Evolutionary conservation across 2,329 filamentous ascomycete genomes (phyloP).

Genomic region (Sporothrix luriei): DNA sequence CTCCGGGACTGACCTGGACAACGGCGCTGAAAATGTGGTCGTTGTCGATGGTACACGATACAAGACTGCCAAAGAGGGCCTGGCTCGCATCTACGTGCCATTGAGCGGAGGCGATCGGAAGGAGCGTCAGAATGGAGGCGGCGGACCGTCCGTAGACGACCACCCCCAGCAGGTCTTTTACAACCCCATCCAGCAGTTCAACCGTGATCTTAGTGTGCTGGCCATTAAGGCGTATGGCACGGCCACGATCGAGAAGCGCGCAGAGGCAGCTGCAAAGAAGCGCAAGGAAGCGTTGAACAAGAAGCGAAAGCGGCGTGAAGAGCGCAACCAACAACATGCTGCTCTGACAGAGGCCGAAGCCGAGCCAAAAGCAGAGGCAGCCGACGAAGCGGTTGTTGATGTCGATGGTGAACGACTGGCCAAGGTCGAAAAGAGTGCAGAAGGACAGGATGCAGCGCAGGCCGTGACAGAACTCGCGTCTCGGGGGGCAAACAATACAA

Average conservation of each 20-base stretch:
- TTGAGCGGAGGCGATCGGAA: conserved; percentile 44
- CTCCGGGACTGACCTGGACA: no score
- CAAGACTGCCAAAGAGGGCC: conserved; percentile 57
- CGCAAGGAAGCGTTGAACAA: conserved; percentile 40
- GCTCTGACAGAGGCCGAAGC: conserved; percentile 21
- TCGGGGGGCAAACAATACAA: conserved; percentile 9
- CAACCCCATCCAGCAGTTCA: conserved; percentile 99
- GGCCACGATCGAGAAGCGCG: conserved; percentile 55
- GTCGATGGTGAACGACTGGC: conserved; percentile 22
- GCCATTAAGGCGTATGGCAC: conserved; percentile 89
- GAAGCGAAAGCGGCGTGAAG: conserved; percentile 45
- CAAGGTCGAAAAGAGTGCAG: conserved; percentile 22
- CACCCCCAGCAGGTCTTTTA: conserved; percentile 86
- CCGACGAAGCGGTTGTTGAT: conserved; percentile 12
- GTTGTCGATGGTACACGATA: conserved; percentile 52
- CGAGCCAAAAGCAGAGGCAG: neutral
- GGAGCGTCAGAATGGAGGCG: conserved; percentile 37
- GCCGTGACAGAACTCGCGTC: conserved; percentile 4
- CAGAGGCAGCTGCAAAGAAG: conserved; percentile 51
- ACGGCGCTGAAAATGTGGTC: conserved; percentile 20
- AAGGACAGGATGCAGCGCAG: conserved; percentile 25
- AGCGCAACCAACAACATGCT: conserved; percentile 20
- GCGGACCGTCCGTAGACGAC: conserved; percentile 56
- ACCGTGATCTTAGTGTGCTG: conserved; percentile 89
- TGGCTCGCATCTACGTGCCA: conserved; percentile 60